Base-by-base conservation (phyloP, 2,329 filamentous ascomycete genomes). In the Fonsecaea nubica region DNA sequence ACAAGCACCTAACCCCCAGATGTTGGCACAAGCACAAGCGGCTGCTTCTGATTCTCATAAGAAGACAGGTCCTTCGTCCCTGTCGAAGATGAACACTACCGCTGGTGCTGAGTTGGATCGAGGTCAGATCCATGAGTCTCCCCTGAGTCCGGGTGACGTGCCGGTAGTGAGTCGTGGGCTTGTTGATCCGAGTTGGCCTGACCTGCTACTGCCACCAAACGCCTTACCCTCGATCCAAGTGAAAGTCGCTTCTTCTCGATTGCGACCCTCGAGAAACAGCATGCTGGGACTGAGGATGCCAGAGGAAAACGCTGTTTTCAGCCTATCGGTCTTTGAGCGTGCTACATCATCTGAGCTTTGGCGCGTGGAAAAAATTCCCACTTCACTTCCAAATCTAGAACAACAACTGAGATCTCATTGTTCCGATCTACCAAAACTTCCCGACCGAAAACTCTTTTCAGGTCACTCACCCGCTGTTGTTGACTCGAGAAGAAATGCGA, bases 221-320 rank as follows among this genome's bases (percentile, higher is more conserved):
- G 93, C 93, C 5, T 83, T 99, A 7, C 91, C 92, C 3, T 92
- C 92, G 1, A 90, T 99, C 63, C 87, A 91, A 69, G 89, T 97
- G 56, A 92, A 87, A 76, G 94, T 97, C 3, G 92, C 93, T 3
- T 98, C 95, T 4, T 98, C 95, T 25, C 89, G 95, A n/a, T 89
- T 99, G 83, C 93, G 92, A 75, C 95, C 94, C 13, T 97, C 94
- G 0, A 85, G 94, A 69, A 89, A 92, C 42, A 97, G 93, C 76
- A 86, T 95, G 72, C 82, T 97, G 74, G 91, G 89, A 1, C 82
- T 93, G 10, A 94, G 88, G 58, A 89, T 92, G 68, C 83, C 91
- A 21, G 93, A 97, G 65, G 94, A 97, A 75, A 93, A 97, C 73
- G 92, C 93, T 0, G 94, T 98, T 0, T 97, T 98, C 74, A 97